Conservation (phyloP, 805 yeast genomes). For the Cyberlindnera mycetangii region DNA sequence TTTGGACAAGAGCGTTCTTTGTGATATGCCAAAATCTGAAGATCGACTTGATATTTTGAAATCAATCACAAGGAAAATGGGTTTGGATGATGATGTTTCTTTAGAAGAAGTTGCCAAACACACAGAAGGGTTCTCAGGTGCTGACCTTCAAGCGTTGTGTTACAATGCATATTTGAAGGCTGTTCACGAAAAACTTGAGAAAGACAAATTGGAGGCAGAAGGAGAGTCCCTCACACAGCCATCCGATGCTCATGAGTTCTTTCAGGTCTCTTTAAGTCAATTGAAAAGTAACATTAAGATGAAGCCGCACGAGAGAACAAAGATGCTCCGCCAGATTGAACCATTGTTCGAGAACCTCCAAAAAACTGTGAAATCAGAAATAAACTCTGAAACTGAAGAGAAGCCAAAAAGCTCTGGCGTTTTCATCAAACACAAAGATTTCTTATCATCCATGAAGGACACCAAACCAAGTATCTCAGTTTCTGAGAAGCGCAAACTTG, state of each 20-base stretch:
- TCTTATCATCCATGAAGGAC: conserved; percentile 60
- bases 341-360: conserved; percentile 30
- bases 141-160: conserved; percentile 89
- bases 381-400: neutral
- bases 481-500: conserved; percentile 62
- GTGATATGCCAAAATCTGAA: conserved; percentile 74
- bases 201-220: conserved; percentile 35
- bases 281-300: conserved; percentile 20
- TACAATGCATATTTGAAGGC: conserved; percentile 90
- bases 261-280: conserved; percentile 35
- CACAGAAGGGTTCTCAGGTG: conserved; percentile 86
- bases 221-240: conserved; percentile 17
- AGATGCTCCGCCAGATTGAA: conserved; percentile 42
- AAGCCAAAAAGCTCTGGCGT: conserved; percentile 33
- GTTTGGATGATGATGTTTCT: conserved; percentile 45
- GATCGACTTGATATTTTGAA: conserved; percentile 73
- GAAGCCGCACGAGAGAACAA: conserved; percentile 40
- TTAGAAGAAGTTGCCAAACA: conserved; percentile 50
- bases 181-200: conserved; percentile 64
- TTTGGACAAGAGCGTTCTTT: conserved; percentile 85
- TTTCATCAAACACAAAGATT: conserved; percentile 49
- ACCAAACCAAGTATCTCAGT: conserved; percentile 89
- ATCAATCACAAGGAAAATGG: conserved; percentile 60
- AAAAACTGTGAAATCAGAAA: neutral
- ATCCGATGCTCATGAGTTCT: conserved; percentile 35